Evolutionary conservation across 2,329 filamentous ascomycete genomes (phyloP).

Genomic region (Cercospora sesami): DNA sequence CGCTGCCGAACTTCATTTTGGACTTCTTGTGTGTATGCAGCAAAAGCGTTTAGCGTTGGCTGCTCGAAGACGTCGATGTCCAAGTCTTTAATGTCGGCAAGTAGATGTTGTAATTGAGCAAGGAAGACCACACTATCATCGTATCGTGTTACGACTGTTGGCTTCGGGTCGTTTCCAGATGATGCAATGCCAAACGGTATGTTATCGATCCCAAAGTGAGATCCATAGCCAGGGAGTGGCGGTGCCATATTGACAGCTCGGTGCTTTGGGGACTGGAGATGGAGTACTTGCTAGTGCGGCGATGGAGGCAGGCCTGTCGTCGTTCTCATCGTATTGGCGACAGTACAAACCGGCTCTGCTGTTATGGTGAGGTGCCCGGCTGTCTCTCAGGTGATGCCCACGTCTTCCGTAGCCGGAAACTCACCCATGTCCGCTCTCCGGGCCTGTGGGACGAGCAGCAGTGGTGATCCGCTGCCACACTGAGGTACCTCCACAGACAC

Average conservation of each 20-base stretch:
- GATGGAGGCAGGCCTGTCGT: not conserved
- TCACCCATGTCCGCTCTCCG: conserved; percentile 1
- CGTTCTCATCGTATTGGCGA: not conserved
- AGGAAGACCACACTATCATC: conserved; percentile 56
- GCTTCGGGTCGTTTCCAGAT: conserved; percentile 39
- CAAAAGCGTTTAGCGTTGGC: conserved; percentile 52
- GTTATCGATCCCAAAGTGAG: conserved; percentile 55
- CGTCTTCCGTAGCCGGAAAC: conserved; percentile 16
- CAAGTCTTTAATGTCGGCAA: conserved; percentile 17
- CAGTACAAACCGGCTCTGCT: not conserved
- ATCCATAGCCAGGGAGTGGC: conserved; percentile 26
- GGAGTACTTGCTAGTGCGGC: not conserved
- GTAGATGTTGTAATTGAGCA: conserved; percentile 17
- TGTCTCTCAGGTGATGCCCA: conserved; percentile 10
- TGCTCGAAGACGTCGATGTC: conserved; percentile 36
- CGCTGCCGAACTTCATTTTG: conserved; percentile 41
- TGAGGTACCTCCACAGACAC: not conserved
- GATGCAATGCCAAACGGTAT: conserved; percentile 58
- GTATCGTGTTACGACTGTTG: conserved; percentile 54
- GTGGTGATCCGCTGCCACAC: not conserved
- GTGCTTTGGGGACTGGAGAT: not conserved
- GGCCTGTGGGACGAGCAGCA: not conserved
- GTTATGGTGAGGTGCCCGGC: not conserved
- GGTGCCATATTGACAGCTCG: not conserved
- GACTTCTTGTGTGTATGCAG: conserved; percentile 44